phyloP scores from a whole-genome alignment of 371 early-diverging fungal species.

The Furculomyces boomerangus region DNA sequence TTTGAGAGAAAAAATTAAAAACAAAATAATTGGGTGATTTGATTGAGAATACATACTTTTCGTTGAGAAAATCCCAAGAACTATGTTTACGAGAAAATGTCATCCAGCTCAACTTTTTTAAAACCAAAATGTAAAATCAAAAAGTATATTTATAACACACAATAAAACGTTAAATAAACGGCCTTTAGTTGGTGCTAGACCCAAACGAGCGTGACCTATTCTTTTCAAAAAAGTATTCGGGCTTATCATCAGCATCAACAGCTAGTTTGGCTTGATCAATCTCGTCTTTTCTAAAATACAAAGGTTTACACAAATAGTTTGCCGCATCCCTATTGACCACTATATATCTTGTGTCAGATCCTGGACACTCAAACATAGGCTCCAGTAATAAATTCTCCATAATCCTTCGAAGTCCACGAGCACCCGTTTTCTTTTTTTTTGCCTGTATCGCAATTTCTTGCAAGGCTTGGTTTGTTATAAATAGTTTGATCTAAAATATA shows the following conservation, averaged over 20 bases:
- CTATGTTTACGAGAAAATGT: no score
- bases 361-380: constrained; percentile 68
- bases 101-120: no score
- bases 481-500: constrained; percentile 21
- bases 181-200: neutral
- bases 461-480: constrained; percentile 53
- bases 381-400: constrained; percentile 62
- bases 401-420: constrained; percentile 69
- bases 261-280: no score
- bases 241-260: no score
- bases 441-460: constrained; percentile 51
- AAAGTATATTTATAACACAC: no score
- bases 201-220: neutral
- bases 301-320: constrained; percentile 30
- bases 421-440: constrained; percentile 69
- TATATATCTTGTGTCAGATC: constrained; percentile 44
- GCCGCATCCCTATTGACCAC: constrained; percentile 49
- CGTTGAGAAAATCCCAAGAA: no score
- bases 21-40: no score
- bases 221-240: no score
- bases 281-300: constrained; percentile 29
- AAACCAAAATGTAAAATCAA: no score
- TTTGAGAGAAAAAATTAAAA: no score
- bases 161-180: neutral
- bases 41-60: no score